Evolutionary conservation across 257 asterid species (phyloP).

Genomic region (Pogostemon cablin): DNA sequence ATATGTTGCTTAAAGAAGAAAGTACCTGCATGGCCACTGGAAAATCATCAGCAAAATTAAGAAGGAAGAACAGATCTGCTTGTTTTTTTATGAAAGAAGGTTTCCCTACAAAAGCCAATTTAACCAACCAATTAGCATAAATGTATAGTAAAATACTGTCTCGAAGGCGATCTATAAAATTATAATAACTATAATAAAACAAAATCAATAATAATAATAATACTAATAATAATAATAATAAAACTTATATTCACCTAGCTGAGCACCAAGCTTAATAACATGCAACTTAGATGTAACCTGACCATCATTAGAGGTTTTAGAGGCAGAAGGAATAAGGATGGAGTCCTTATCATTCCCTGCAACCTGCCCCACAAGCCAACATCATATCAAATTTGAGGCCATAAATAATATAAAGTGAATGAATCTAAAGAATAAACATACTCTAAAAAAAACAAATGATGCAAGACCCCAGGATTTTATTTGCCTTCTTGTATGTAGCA

Average conservation of each 20-base stretch:
- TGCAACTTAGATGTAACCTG: conserved; percentile 89
- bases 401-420: conserved; percentile 27
- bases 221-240: too few species aligned
- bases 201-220: too few species aligned
- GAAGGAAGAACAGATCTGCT: conserved; percentile 98
- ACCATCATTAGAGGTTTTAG: conserved; percentile 83
- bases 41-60: conserved; percentile 94
- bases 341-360: conserved; percentile 88
- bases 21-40: conserved; percentile 99
- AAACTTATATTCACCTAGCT: conserved; percentile 58
- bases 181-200: too few species aligned
- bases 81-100: conserved; percentile 94
- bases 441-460: conserved; percentile 63
- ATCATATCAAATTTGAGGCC: conserved; percentile 29
- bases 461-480: too few species aligned
- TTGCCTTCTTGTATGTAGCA: too few species aligned
- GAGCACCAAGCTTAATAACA: conserved; percentile 97
- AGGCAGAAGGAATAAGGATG: conserved; percentile 88
- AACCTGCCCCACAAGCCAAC: conserved; percentile 53
- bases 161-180: not conserved
- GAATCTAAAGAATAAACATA: conserved; percentile 34
- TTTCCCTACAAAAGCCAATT: conserved; percentile 63
- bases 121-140: conserved; percentile 28
- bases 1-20: conserved; percentile 23
- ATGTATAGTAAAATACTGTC: conserved; percentile 15